phyloP scores from a whole-genome alignment of 2,329 filamentous ascomycete genomes.

The Ascochyta koolunga region DNA sequence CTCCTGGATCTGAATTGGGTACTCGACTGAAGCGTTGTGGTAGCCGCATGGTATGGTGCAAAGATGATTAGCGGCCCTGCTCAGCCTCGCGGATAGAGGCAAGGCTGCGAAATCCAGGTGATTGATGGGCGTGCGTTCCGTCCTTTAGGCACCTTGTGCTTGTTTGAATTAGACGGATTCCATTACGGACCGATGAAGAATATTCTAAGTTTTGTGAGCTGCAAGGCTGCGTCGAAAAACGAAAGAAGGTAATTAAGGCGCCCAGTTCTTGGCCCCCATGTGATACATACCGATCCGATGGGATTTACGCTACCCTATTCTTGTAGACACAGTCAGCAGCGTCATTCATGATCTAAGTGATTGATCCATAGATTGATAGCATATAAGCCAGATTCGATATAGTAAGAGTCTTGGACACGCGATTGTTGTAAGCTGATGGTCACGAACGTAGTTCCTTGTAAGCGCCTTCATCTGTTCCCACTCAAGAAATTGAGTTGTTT shows the following conservation, averaged over 20 bases:
- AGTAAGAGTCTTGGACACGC: too few species aligned
- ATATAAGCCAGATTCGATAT: background rate
- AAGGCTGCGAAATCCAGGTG: background rate
- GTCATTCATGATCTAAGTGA: background rate
- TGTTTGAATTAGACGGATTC: background rate
- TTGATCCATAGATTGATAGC: background rate
- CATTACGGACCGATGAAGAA: background rate
- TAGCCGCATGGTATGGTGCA: conserved; percentile 4
- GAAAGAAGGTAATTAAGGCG: background rate
- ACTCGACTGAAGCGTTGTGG: conserved; percentile 13
- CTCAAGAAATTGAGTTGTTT: too few species aligned
- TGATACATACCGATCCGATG: background rate
- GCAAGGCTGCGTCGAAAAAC: background rate
- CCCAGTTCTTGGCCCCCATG: conserved; percentile 5
- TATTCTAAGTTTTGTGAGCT: background rate
- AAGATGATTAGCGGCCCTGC: background rate
- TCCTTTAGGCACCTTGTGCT: background rate
- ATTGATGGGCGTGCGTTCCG: too few species aligned
- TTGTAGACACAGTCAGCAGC: background rate
- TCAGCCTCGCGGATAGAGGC: background rate
- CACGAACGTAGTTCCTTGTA: too few species aligned
- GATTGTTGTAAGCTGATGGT: too few species aligned
- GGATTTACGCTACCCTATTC: background rate
- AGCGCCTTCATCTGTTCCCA: too few species aligned
- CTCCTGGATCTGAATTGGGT: conserved; percentile 8